Percentiles rank a stretch among this genome's conserved stretches.
Evolutionary conservation across 116 monocot species (phyloP).

Genomic region (Trichopus zeylanicus): DNA sequence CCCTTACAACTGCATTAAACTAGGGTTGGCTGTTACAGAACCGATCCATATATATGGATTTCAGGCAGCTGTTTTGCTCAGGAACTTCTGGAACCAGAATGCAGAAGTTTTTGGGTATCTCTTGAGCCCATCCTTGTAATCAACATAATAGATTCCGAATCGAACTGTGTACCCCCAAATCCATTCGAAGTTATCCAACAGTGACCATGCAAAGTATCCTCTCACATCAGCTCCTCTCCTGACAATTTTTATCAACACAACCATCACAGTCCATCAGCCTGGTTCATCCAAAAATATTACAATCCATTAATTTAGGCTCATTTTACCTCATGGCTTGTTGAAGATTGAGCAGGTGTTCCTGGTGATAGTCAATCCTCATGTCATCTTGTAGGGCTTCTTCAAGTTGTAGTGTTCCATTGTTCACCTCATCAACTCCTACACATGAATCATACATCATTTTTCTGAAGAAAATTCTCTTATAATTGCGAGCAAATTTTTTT

Average conservation of each 20-base stretch:
- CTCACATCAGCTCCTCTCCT: conserved; percentile 30
- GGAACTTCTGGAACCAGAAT: conserved; percentile 25
- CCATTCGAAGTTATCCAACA: conserved; percentile 53
- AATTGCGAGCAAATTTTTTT: too few relatives aligned
- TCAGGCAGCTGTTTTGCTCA: conserved; percentile 5
- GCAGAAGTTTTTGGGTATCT: conserved; percentile 36
- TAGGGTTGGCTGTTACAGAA: too few relatives aligned
- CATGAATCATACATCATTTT: not conserved
- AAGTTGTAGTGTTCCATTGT: conserved; percentile 22
- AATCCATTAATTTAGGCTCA: too few relatives aligned
- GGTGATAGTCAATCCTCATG: conserved; percentile 28
- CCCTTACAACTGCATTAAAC: too few relatives aligned
- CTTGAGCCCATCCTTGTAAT: conserved; percentile 28
- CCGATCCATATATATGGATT: too few relatives aligned
- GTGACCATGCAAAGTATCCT: conserved; percentile 46
- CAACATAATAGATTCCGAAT: conserved; percentile 32
- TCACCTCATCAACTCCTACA: conserved; percentile 32
- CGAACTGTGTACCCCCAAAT: conserved; percentile 22
- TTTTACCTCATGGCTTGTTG: conserved; percentile 44
- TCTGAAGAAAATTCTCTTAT: not conserved
- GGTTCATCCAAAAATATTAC: too few relatives aligned
- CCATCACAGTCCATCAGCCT: too few relatives aligned
- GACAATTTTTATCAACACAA: not conserved
- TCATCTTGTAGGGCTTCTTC: conserved; percentile 51
- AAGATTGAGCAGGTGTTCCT: conserved; percentile 25